Evolutionary conservation across 345 rosid genomes (phyloP).

Genomic region (Salix arbutifolia): DNA sequence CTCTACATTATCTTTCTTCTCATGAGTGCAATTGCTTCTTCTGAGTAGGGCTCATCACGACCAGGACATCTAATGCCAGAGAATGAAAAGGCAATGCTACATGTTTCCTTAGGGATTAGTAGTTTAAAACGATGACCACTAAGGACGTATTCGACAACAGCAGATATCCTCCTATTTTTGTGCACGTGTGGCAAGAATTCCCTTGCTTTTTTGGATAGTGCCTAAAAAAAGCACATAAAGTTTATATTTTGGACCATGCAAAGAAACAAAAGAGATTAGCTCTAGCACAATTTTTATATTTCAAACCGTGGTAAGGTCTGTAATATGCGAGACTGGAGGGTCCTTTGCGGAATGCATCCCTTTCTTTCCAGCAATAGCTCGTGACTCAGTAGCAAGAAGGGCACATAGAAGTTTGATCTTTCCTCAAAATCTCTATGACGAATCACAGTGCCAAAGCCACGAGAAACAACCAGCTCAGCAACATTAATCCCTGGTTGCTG

Average conservation of each 20-base stretch:
- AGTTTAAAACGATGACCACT: conserved; percentile 98
- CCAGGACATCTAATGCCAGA: conserved; percentile 99
- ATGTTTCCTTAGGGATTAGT: conserved; percentile 85
- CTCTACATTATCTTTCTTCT: conserved; percentile 94
- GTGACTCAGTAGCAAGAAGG: conserved; percentile 89
- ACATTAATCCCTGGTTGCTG: conserved; percentile 68
- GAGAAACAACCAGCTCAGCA: conserved; percentile 73
- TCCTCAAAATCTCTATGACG: conserved; percentile 94
- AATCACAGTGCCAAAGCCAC: conserved; percentile 79
- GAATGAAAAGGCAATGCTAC: conserved; percentile 92
- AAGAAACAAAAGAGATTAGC: background rate
- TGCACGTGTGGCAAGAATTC: conserved; percentile 86
- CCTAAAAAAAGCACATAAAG: conserved; percentile 39
- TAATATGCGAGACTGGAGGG: conserved; percentile 70
- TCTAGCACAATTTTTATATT: conserved; percentile 1
- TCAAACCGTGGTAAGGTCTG: conserved; percentile 68
- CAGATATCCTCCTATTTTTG: conserved; percentile 66
- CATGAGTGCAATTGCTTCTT: conserved; percentile 92
- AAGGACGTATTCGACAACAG: conserved; percentile 89
- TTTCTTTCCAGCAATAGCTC: conserved; percentile 69
- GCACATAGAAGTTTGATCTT: conserved; percentile 84
- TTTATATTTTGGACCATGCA: background rate
- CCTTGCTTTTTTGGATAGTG: conserved; percentile 76
- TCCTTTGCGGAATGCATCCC: conserved; percentile 83
- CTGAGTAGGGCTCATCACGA: conserved; percentile 82